phyloP scores from a whole-genome alignment of 345 rosid genomes.

The Firmiana major region DNA sequence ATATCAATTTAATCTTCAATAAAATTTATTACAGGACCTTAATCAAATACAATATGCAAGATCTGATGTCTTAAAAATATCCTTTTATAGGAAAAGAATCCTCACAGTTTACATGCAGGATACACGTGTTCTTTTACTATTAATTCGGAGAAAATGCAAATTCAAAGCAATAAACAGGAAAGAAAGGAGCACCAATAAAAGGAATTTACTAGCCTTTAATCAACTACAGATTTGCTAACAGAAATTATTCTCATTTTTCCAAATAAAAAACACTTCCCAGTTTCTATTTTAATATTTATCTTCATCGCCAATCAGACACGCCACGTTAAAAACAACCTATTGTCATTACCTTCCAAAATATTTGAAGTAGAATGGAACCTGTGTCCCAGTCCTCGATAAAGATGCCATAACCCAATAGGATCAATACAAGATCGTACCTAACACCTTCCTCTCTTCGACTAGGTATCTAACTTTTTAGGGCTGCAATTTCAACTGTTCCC shows the following conservation, averaged over 20 bases:
- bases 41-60: constrained; percentile 3
- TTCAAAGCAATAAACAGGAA: background rate
- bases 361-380: background rate
- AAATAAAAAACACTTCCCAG: background rate
- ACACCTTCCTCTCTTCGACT: background rate
- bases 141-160: background rate
- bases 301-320: too few species aligned
- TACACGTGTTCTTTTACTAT: background rate
- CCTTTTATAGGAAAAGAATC: background rate
- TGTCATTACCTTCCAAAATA: background rate
- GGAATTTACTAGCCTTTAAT: background rate
- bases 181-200: too few species aligned
- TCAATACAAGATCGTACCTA: background rate
- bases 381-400: background rate
- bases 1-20: background rate
- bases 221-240: background rate
- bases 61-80: background rate
- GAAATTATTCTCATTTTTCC: background rate
- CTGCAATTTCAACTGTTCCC: background rate
- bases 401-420: background rate
- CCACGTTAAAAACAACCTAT: background rate
- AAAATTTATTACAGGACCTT: background rate
- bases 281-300: background rate
- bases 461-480: background rate
- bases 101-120: background rate